A percentile compares a stretch with the other conserved stretches of the same genome.
These are phyloP conservation scores for Nemania bipapillata DNA, from an alignment of 2,329 filamentous ascomycete genomes.

Conservation along the genomic window DNA sequence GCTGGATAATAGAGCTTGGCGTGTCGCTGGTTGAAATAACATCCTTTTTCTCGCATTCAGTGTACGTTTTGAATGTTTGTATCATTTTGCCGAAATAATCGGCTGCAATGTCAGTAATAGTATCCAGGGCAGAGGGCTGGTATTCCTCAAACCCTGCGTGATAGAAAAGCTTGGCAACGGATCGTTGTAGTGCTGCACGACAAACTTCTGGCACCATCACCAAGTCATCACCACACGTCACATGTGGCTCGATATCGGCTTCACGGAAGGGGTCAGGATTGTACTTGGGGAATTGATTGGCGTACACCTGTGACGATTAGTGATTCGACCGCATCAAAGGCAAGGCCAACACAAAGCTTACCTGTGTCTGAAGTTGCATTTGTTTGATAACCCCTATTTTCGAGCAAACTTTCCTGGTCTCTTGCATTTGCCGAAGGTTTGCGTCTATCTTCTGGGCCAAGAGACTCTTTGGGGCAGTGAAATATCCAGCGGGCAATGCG, in stretches of 20 bases:
- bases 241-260: slow-evolving; percentile 85
- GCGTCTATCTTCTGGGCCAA: slow-evolving; percentile 83
- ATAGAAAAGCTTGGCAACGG: slow-evolving; percentile 93
- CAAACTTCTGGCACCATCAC: slow-evolving; percentile 86
- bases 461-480: slow-evolving; percentile 77
- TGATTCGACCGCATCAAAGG: slow-evolving; percentile 24
- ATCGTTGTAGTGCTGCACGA: slow-evolving; percentile 85
- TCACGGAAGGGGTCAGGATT: slow-evolving; percentile 90
- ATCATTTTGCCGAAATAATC: slow-evolving; percentile 90
- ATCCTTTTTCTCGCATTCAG: slow-evolving; percentile 81
- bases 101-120: slow-evolving; percentile 86
- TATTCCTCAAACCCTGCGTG: slow-evolving; percentile 97
- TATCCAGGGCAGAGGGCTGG: slow-evolving; percentile 91
- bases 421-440: slow-evolving; percentile 95
- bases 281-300: slow-evolving; percentile 98
- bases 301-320: slow-evolving; percentile 75
- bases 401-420: slow-evolving; percentile 92
- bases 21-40: slow-evolving; percentile 56
- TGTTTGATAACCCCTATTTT: slow-evolving; percentile 99
- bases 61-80: slow-evolving; percentile 81
- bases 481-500: slow-evolving; percentile 78
- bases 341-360: slow-evolving; percentile 57
- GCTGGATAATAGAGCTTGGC: slow-evolving; percentile 62
- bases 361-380: slow-evolving; percentile 98
- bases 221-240: slow-evolving; percentile 87